Base-by-base conservation (phyloP, 73 alveolate genomes). In the Paramecium pentaurelia region DNA sequence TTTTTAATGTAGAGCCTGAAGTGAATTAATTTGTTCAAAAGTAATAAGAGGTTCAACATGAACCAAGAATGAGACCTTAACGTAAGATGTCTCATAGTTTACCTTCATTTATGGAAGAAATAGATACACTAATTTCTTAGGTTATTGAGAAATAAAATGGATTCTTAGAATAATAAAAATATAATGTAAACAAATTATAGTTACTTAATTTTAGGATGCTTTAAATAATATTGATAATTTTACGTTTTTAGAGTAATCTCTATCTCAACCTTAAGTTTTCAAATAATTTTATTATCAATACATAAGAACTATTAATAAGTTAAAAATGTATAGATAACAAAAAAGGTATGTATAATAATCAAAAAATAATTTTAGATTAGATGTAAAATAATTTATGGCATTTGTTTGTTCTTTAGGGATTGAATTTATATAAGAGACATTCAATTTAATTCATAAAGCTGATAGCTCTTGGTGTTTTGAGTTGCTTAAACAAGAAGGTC, bases 391-490 rank as follows among this genome's bases (percentile, higher is more conserved):
- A 42, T 49, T 80, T 4, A 47, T 80, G 71, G 58, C 47, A 27
- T 45, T 42, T 45, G 44, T 80, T 18, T 42, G 71, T 27, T 80
- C 71, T 4, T 40, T 80, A 14, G 91, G 91, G 12, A 80, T 80
- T 18, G 71, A 42, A 2, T 49, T 80, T 18, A 80, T 80, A 3
- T 6, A 80, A n/a, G 91, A 80, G 75, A 25, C 18, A 22, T 32
- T 80, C 6, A 49, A 49, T 14, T 12, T 80, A 28, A 80, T 80
- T 18, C 77, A 40, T 22, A 80, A 80, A 22, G 91, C 91, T 14
- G 75, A 42, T 80, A 80, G 37, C 16, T 80, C 91, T 9, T 47
- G 71, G 73, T 80, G 91, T 80, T 80, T 45, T 80, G 91, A 80
- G 58, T 27, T 45, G 10, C 25, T 80, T 6, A 80, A 80, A 75